Evolutionary conservation across 2,329 filamentous ascomycete genomes (phyloP), one percentile per base, ranked within the genome.

Genomic region (Polytolypa hystricis): DNA sequence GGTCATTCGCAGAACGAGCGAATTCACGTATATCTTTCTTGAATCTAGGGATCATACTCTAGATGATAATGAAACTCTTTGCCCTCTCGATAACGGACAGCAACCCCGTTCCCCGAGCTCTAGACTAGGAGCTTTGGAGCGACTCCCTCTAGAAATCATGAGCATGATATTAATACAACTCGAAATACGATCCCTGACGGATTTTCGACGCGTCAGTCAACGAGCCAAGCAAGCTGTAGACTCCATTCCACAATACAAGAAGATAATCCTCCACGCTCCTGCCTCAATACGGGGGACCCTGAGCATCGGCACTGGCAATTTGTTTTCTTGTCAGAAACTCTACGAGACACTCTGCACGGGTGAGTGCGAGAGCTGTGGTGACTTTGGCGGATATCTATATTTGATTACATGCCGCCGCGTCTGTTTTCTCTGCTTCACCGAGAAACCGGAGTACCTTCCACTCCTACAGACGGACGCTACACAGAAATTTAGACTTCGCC

Each of bases 331-430:
- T 34, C 34, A 47, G 21, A 41, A 48, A 2, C 50, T 67, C 11
- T 60, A 54, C 47, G 17, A 49, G 11, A 55, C 47, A 9, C 47
- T 66, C 14, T 53, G 37, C 30, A 54, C 46, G 6, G 38, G 37
- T 5, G 35, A 50, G 30, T 66, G 62, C 45, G 47, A 48, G 29
- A 41, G 23, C 6, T 65, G 62, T 47, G 48, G 49, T n/a, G 43
- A 49, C 11, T 62, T 64, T 39, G 61, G 56, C 21, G 50, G 47
- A 27, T 56, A 61, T 38, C 46, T 65, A 32, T 64, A 64, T 42
- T 51, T 64, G 14, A 47, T 65, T 28, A 55, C 49, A 31, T 61
- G 57, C 43, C 45, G 44, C 19, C 57, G 61, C 2, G 57, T 65
- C 33, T 67, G 62, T 47, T 61, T 53, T 39, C 42, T 53, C 11